Conservation (phyloP, 768 basidiomycete genomes). For the Chiua virens region DNA sequence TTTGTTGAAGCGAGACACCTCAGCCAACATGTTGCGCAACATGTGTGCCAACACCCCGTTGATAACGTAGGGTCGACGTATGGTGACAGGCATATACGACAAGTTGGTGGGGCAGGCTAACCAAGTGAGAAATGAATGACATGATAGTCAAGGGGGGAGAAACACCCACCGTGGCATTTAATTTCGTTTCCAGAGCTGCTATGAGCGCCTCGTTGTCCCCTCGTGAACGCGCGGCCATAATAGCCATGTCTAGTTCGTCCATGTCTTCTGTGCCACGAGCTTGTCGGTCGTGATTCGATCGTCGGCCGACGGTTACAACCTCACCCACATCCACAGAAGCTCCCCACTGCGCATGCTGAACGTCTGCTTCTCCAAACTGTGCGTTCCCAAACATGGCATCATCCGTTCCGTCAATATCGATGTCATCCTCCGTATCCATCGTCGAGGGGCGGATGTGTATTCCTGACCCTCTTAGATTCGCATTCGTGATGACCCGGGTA, state of each 20-base stretch:
- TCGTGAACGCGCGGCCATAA: conserved; percentile 48
- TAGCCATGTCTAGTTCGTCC: conserved; percentile 48
- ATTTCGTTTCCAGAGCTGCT: conserved; percentile 59
- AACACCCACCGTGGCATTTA: conserved; percentile 53
- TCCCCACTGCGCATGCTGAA: conserved; percentile 41
- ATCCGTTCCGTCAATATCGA: conserved; percentile 81
- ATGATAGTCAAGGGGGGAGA: conserved; percentile 28
- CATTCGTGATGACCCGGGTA: conserved; percentile 37
- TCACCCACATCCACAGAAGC: conserved; percentile 29
- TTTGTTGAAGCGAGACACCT: conserved; percentile 81
- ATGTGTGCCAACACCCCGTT: conserved; percentile 87
- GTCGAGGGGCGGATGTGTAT: conserved; percentile 61
- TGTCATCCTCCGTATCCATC: conserved; percentile 73
- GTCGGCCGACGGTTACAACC: conserved; percentile 2
- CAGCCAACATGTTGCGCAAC: conserved; percentile 80
- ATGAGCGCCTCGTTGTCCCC: conserved; percentile 51
- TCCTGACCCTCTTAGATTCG: conserved; percentile 56
- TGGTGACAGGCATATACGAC: conserved; percentile 79
- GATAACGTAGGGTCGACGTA: conserved; percentile 78
- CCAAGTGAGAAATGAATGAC: conserved; percentile 15
- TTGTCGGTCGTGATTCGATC: conserved; percentile 30
- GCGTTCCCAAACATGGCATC: conserved; percentile 61
- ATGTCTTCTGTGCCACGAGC: conserved; percentile 37
- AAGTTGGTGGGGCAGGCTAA: conserved; percentile 37
- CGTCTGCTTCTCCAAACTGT: conserved; percentile 77